Conservation (phyloP, 305 asterid genomes). For the Fraxinus platypoda region DNA sequence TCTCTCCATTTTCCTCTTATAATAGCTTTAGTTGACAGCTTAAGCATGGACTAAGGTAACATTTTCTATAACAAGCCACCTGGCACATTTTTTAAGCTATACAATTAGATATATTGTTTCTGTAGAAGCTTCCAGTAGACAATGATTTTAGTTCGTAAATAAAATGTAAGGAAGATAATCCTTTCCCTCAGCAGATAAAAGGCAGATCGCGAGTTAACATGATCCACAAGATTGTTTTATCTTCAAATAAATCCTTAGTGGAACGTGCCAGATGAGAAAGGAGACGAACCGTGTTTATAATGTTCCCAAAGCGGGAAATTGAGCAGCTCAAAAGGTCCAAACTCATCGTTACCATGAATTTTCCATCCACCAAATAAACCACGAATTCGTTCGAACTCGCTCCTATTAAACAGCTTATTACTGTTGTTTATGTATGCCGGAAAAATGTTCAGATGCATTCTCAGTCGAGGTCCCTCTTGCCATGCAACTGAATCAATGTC, state of each 20-base stretch:
- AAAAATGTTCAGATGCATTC: constrained; percentile 63
- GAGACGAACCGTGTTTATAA: constrained; percentile 46
- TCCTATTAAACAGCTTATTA: constrained; percentile 36
- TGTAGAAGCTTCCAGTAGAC: neutral
- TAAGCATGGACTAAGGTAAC: neutral
- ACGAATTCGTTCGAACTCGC: constrained; percentile 59
- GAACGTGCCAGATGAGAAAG: constrained; percentile 21
- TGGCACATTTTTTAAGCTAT: neutral
- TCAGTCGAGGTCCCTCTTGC: constrained; percentile 67
- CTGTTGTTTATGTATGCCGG: constrained; percentile 38
- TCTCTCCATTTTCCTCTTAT: too few relatives aligned
- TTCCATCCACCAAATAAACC: constrained; percentile 60
- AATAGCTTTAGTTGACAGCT: neutral
- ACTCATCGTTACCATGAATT: constrained; percentile 46
- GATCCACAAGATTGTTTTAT: neutral
- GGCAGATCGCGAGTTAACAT: neutral
- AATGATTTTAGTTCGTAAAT: neutral
- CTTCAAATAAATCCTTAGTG: neutral
- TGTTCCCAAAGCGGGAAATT: constrained; percentile 61
- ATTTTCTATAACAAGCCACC: neutral
- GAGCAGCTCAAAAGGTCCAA: constrained; percentile 86
- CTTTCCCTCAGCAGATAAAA: neutral
- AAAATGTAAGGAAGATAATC: neutral
- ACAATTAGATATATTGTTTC: neutral
- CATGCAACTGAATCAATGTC: constrained; percentile 41